Base-by-base conservation (phyloP, 106 monocot species). In the Dendrobium officinale region DNA sequence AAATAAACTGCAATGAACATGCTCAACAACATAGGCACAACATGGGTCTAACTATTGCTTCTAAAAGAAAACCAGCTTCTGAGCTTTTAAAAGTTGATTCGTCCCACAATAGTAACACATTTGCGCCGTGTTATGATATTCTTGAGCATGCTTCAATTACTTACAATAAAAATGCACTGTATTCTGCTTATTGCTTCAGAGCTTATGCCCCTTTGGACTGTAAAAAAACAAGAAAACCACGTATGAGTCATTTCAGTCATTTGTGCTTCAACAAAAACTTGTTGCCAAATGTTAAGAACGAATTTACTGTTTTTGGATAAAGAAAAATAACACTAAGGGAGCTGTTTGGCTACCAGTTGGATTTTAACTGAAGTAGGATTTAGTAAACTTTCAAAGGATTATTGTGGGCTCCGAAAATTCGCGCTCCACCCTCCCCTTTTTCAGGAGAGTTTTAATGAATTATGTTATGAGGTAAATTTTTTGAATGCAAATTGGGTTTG, bases 1-100 rank as follows among this genome's bases (percentile, higher is more conserved):
- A 70, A 29, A 33, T 70, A 70, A 70, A 70, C 37, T 33, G 70
- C 70, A 70, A 70, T 70, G 37, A 70, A 66, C 64, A 66, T 22
- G 64, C 24, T 66, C 64, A 66, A 66, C 64, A 24, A 66, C 37
- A 37, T 26, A 66, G 15, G 64, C 64, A 66, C 64, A 66, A 11
- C 26, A 61, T 51, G 10, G 51, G 13, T 51, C 51, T 16, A 51
- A 10, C 48, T 11, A 48, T 51, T 51, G 51, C 13, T 48, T 48
- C 51, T 16, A 13, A 51, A 51, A 51, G 37, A 26, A 10, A 26
- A 24, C 24, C 6, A 66, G 64, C 64, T n/a, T 24, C 24, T 6
- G 24, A 70, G 70, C 33, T 70, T 15, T 70, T 70, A 15, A 70
- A 70, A 37, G 70, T 22, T 26, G 15, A 70, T 66, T 70, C 29